phyloP scores from a whole-genome alignment of 257 asterid species.

The Mitragyna speciosa region DNA sequence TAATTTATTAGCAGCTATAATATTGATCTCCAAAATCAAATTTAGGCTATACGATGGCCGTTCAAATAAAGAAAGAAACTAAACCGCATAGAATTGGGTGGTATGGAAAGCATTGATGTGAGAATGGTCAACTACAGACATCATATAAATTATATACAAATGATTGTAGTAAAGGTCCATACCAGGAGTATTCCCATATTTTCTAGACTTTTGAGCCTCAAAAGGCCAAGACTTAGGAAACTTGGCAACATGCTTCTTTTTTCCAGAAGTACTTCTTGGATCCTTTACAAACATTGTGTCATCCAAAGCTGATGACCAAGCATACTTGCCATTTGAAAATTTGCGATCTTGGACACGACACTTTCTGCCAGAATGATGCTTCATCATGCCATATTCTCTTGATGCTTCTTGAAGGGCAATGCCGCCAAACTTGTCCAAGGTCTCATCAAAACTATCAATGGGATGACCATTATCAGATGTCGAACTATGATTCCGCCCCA shows the following conservation, averaged over 20 bases:
- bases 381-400: conserved; percentile 58
- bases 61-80: background rate
- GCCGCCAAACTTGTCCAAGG: conserved; percentile 65
- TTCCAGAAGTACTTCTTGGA: conserved; percentile 66
- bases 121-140: background rate
- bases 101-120: background rate
- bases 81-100: background rate
- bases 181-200: conserved; percentile 58
- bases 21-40: no score
- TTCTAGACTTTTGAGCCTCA: conserved; percentile 59
- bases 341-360: conserved; percentile 29
- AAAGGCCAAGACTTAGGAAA: conserved; percentile 67
- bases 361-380: conserved; percentile 44
- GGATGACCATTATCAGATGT: conserved; percentile 39
- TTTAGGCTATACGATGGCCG: no score
- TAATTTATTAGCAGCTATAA: no score
- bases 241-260: conserved; percentile 61
- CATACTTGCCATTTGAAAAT: conserved; percentile 32
- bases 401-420: conserved; percentile 87
- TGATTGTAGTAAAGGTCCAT: conserved; percentile 8
- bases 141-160: background rate
- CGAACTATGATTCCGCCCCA: conserved; percentile 36
- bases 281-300: conserved; percentile 67
- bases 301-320: conserved; percentile 46
- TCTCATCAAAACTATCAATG: conserved; percentile 43